Evolutionary conservation across 352 stramenopile genomes (phyloP).

Genomic region (Phytopythium aichiense): DNA sequence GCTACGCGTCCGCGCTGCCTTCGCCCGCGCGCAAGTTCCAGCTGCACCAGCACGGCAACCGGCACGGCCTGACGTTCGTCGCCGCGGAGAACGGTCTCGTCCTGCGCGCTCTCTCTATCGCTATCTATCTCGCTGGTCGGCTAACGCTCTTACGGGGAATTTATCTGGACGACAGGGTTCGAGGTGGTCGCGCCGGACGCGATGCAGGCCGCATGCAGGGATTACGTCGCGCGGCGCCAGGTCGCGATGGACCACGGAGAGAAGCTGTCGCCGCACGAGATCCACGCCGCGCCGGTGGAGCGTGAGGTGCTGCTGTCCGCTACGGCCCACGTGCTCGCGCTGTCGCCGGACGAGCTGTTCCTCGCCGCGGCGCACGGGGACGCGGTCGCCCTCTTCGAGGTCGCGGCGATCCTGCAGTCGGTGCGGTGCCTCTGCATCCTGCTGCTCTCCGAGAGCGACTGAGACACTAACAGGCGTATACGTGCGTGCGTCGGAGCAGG

Average conservation of each 20-base stretch:
- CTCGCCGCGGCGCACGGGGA: constrained; percentile 51
- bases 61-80: constrained; percentile 52
- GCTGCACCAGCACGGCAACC: constrained; percentile 57
- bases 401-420: constrained; percentile 44
- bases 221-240: constrained; percentile 45
- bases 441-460: neutral
- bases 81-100: constrained; percentile 25
- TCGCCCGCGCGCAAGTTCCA: constrained; percentile 42
- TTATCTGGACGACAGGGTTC: constrained; percentile 26
- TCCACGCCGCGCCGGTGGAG: constrained; percentile 27
- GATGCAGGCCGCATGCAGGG: constrained; percentile 25
- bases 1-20: constrained; percentile 33
- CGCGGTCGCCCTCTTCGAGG: constrained; percentile 49
- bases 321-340: constrained; percentile 42
- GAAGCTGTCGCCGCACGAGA: constrained; percentile 43
- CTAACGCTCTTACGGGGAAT: no score
- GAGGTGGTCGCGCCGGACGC: constrained; percentile 28
- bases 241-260: constrained; percentile 51
- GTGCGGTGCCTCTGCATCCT: constrained; percentile 19
- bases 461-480: neutral
- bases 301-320: constrained; percentile 35
- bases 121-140: neutral
- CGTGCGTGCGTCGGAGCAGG: constrained; percentile 15
- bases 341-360: constrained; percentile 46
- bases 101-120: neutral